Conservation (phyloP, 2,329 filamentous ascomycete species). For the Alternaria viburni region DNA sequence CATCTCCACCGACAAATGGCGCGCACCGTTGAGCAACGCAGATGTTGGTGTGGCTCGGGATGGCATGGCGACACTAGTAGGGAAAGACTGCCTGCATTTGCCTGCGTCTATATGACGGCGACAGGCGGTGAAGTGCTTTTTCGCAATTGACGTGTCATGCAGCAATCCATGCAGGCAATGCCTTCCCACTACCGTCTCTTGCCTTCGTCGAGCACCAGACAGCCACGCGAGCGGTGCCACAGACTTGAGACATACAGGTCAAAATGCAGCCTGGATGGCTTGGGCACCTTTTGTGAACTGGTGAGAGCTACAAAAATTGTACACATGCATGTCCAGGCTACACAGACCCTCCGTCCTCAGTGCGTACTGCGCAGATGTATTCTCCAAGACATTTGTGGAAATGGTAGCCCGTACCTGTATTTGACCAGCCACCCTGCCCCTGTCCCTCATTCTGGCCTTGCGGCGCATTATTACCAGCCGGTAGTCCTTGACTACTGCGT, state of each 20-base stretch:
- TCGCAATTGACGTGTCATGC: constrained; percentile 24
- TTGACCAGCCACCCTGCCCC: constrained; percentile 42
- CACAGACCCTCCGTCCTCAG: background rate
- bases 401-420: constrained; percentile 44
- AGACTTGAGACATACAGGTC: constrained; percentile 15
- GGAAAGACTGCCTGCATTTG: constrained; percentile 6
- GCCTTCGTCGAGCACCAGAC: constrained; percentile 9
- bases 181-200: constrained; percentile 7
- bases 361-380: background rate
- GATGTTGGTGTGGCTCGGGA: constrained; percentile 4
- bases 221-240: constrained; percentile 27
- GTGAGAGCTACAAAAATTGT: background rate
- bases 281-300: background rate
- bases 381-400: constrained; percentile 4
- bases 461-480: constrained; percentile 37
- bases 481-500: constrained; percentile 50
- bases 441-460: constrained; percentile 42
- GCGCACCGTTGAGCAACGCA: constrained; percentile 9
- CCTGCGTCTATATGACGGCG: background rate
- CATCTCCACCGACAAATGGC: constrained; percentile 13
- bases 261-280: background rate
- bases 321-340: background rate
- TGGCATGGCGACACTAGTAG: constrained; percentile 3
- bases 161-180: constrained; percentile 15
- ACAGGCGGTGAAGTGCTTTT: constrained; percentile 13